Conservation (phyloP, 805 yeast genomes). For the Candida railenensis region DNA sequence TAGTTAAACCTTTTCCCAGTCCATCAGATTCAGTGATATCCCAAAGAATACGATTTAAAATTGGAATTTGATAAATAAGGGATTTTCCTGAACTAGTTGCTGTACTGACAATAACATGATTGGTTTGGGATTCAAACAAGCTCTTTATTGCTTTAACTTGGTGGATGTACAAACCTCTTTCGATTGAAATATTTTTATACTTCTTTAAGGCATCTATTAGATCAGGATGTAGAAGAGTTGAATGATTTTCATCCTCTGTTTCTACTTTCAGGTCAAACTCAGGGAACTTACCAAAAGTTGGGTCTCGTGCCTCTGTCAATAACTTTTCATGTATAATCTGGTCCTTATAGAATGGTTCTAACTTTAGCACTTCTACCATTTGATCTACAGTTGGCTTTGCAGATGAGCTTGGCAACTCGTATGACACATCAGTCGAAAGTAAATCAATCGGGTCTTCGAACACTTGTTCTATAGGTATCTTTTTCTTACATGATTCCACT, state of each 20-base stretch:
- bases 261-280: conserved; percentile 12
- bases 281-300: conserved; percentile 42
- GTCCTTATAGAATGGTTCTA: conserved; percentile 51
- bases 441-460: conserved; percentile 51
- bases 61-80: conserved; percentile 85
- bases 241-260: conserved; percentile 15
- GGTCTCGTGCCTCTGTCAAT: conserved; percentile 42
- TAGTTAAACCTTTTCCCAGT: not conserved
- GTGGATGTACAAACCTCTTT: conserved; percentile 64
- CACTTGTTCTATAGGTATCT: conserved; percentile 49
- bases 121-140: conserved; percentile 39
- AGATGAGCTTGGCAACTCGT: conserved; percentile 3
- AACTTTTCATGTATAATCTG: conserved; percentile 61
- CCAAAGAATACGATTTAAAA: conserved; percentile 48
- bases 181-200: conserved; percentile 42
- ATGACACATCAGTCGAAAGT: conserved; percentile 10
- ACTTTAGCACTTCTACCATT: conserved; percentile 49
- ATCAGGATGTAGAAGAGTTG: conserved; percentile 43
- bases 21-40: conserved; percentile 33
- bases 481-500: conserved; percentile 26
- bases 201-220: conserved; percentile 47
- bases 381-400: conserved; percentile 40
- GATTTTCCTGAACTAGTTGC: conserved; percentile 97
- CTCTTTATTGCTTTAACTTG: conserved; percentile 77
- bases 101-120: conserved; percentile 85